phyloP scores from a whole-genome alignment of 1,139 yeast species.

The Hyphopichia pseudoburtonii region DNA sequence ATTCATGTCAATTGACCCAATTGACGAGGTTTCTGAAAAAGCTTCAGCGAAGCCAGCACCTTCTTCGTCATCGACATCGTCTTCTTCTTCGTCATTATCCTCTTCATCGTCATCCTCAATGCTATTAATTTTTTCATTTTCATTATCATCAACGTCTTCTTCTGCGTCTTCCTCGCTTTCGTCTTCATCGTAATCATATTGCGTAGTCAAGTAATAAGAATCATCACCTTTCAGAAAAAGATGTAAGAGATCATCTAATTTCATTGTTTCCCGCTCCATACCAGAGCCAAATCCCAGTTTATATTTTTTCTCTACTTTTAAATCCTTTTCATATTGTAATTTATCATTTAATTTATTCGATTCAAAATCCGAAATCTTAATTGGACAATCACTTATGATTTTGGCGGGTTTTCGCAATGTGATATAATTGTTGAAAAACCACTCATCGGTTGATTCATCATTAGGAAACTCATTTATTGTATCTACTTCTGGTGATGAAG shows the following conservation, averaged over 20 bases:
- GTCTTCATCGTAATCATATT: constrained; percentile 41
- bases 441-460: background rate
- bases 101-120: constrained; percentile 21
- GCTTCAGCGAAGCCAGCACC: constrained; percentile 11
- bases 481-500: constrained; percentile 11
- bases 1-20: constrained; percentile 43
- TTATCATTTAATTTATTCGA: constrained; percentile 33
- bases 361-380: constrained; percentile 29
- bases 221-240: constrained; percentile 40
- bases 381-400: constrained; percentile 19
- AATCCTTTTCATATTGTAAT: constrained; percentile 27
- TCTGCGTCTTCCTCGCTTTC: background rate
- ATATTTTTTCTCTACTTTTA: constrained; percentile 58
- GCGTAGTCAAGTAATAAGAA: constrained; percentile 63
- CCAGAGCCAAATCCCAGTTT: constrained; percentile 71
- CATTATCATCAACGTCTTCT: constrained; percentile 9
- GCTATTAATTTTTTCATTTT: constrained; percentile 13
- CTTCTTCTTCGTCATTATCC: constrained; percentile 15
- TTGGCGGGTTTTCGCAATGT: constrained; percentile 38
- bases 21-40: constrained; percentile 10
- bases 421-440: constrained; percentile 31
- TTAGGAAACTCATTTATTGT: constrained; percentile 5
- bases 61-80: constrained; percentile 11
- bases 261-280: constrained; percentile 47
- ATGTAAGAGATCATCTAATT: constrained; percentile 45